phyloP scores from a whole-genome alignment of 1,139 yeast species.

The Suhomyces taliae region DNA sequence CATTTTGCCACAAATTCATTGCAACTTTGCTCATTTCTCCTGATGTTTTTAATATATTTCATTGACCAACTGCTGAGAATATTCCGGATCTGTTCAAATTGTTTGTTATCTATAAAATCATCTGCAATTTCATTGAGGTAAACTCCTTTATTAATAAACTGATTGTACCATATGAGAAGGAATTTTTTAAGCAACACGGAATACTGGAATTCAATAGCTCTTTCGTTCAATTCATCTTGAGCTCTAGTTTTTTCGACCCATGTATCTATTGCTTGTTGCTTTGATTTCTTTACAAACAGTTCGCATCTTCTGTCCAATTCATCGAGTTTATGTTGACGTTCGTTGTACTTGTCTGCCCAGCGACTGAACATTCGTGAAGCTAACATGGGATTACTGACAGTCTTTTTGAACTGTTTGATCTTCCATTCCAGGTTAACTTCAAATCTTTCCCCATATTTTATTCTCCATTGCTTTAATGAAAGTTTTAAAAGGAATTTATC shows the following conservation, averaged over 20 bases:
- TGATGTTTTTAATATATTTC: constrained; percentile 34
- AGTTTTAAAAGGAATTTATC: constrained; percentile 5
- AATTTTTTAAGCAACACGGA: constrained; percentile 29
- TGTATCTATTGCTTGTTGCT: constrained; percentile 9
- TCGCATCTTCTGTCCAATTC: constrained; percentile 17
- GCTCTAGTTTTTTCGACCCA: constrained; percentile 19
- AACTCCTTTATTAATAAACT: constrained; percentile 22
- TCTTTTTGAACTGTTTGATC: constrained; percentile 15
- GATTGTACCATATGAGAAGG: constrained; percentile 37
- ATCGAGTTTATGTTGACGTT: constrained; percentile 8
- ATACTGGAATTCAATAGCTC: constrained; percentile 23
- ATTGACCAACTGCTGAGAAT: constrained; percentile 40
- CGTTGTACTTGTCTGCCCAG: constrained; percentile 27
- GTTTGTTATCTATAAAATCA: constrained; percentile 29
- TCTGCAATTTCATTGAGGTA: constrained; percentile 32
- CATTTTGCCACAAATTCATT: constrained; percentile 36
- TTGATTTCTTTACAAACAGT: constrained; percentile 14
- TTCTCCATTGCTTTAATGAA: constrained; percentile 21
- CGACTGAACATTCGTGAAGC: constrained; percentile 13
- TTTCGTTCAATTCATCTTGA: constrained; percentile 6
- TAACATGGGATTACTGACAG: constrained; percentile 13
- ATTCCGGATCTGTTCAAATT: constrained; percentile 26
- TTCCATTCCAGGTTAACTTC: constrained; percentile 17
- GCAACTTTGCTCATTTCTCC: constrained; percentile 38
- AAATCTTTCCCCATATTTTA: constrained; percentile 15